Conservation (phyloP, 768 basidiomycete genomes). For the Tylopilus balloui region DNA sequence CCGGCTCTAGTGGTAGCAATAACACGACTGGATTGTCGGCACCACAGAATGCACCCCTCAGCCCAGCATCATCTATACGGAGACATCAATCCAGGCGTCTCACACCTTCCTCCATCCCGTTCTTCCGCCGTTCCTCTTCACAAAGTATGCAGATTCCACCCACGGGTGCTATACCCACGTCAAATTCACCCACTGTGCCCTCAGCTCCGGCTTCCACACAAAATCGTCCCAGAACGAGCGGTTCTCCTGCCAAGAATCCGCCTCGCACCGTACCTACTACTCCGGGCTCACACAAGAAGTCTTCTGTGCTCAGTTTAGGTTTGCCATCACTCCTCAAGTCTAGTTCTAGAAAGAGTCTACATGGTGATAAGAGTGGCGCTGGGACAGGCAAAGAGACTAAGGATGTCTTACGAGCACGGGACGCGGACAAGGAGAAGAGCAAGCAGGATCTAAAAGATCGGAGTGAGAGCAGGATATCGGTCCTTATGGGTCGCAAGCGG, state of each 20-base stretch:
- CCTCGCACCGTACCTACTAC: slow-evolving; percentile 50
- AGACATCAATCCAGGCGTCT: slow-evolving; percentile 69
- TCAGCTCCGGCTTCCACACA: slow-evolving; percentile 41
- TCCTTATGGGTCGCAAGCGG: slow-evolving; percentile 81
- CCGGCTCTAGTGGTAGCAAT: slow-evolving; percentile 73
- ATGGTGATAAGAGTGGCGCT: slow-evolving; percentile 47
- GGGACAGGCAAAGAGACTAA: slow-evolving; percentile 46
- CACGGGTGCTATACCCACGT: slow-evolving; percentile 35
- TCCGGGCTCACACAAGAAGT: slow-evolving; percentile 69
- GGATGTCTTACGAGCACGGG: slow-evolving; percentile 44
- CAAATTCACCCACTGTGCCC: slow-evolving; percentile 51
- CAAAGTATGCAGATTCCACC: slow-evolving; percentile 75
- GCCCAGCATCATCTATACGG: slow-evolving; percentile 65
- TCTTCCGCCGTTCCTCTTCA: slow-evolving; percentile 88
- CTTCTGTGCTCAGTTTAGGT: slow-evolving; percentile 76
- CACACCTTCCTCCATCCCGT: slow-evolving; percentile 90
- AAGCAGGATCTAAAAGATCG: slow-evolving; percentile 81
- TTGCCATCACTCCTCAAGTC: slow-evolving; percentile 84
- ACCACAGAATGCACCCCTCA: slow-evolving; percentile 57
- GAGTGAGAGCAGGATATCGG: slow-evolving; percentile 86
- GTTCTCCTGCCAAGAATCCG: slow-evolving; percentile 52
- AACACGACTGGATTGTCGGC: slow-evolving; percentile 54
- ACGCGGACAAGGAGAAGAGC: slow-evolving; percentile 45
- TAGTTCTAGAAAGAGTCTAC: slow-evolving; percentile 75
- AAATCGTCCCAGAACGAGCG: slow-evolving; percentile 39